Evolutionary conservation across 202 grass and related monocot species (phyloP), one percentile per base, ranked within the genome.

Genomic region (Bolboschoenoplectus hybrid): DNA sequence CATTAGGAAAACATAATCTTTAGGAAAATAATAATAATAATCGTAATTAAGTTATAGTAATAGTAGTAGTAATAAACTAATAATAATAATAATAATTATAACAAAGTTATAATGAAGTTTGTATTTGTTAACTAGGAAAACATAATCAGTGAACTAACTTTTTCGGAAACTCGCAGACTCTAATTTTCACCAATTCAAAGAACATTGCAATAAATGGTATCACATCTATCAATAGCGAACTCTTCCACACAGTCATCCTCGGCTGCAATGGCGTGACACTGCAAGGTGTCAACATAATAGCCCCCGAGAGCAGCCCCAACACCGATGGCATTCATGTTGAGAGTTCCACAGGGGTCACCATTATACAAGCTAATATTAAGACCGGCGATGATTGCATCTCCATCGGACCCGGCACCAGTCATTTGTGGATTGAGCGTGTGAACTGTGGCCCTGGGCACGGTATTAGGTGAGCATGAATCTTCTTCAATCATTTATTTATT

Each of bases 361-460:
- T 97, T 20, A 62, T 83, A 69, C 87, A 89, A 78, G 88, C 91
- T 82, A 67, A 64, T 60, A 91, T 97, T 84, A 85, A 83, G 84
- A 97, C 93, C 47, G 95, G 95, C 51, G 95, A 97, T 55, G 95
- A 93, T 89, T 97, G 93, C 92, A 80, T 97, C 16, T 97, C 95
- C 8, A 26, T 97, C 75, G 95, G 95, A 0, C 95, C 95, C 0
- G 93, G 91, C 45, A 93, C 89, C 58, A 87, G 91, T 0, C 47
- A 97, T 83, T 83, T 97, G 49, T 97, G 93, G 95, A 92, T 95
- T 85, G 95, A 97, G 86, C 71, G 90, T 17, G 93, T 98, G 80
- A 47, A 86, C 10, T 98, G 96, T 80, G 96, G 96, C 26, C 96
- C 96, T 1, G 96, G 96, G 6, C 96, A 98, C 34, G 96, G 96